A percentile compares a stretch with the other conserved stretches of the same genome.
phyloP scores from a whole-genome alignment of 495 filamentous ascomycete genomes.

The Xanthoparmelia taractica region DNA sequence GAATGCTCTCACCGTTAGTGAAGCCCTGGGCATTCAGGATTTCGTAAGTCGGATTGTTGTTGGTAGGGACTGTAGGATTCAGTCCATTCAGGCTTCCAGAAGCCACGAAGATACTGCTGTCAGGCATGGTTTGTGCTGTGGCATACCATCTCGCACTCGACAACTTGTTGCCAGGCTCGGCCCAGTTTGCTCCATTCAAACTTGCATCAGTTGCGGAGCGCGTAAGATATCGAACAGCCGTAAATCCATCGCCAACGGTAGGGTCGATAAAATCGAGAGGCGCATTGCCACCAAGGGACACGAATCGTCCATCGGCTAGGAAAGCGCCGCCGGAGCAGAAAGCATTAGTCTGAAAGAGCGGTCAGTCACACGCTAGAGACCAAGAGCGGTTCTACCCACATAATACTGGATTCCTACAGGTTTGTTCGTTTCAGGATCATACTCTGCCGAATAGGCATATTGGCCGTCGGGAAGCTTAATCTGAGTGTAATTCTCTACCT shows the following conservation, averaged over 20 bases:
- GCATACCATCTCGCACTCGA: constrained; percentile 52
- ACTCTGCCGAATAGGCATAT: constrained; percentile 54
- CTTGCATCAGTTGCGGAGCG: constrained; percentile 42
- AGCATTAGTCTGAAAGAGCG: constrained; percentile 41
- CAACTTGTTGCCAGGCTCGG: constrained; percentile 50
- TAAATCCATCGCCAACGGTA: constrained; percentile 52
- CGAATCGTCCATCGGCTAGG: constrained; percentile 47
- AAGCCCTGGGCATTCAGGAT: constrained; percentile 42
- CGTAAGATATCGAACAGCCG: constrained; percentile 46
- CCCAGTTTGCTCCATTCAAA: constrained; percentile 46
- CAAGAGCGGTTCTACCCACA: constrained; percentile 16
- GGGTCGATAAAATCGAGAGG: constrained; percentile 48
- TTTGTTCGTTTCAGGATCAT: constrained; percentile 45
- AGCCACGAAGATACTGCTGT: constrained; percentile 51
- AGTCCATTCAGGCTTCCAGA: constrained; percentile 55
- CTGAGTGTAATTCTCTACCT: constrained; percentile 55
- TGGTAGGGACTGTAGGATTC: constrained; percentile 45
- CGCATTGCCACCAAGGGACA: constrained; percentile 52
- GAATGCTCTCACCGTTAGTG: constrained; percentile 37
- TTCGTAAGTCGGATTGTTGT: constrained; percentile 61
- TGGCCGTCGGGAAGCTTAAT: constrained; percentile 46
- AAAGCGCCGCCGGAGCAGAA: constrained; percentile 57
- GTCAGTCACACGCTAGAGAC: neutral
- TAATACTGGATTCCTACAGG: constrained; percentile 43
- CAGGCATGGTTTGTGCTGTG: constrained; percentile 49